phyloP scores from a whole-genome alignment of 306 rosid genomes.

The Sesbania bispinosa region DNA sequence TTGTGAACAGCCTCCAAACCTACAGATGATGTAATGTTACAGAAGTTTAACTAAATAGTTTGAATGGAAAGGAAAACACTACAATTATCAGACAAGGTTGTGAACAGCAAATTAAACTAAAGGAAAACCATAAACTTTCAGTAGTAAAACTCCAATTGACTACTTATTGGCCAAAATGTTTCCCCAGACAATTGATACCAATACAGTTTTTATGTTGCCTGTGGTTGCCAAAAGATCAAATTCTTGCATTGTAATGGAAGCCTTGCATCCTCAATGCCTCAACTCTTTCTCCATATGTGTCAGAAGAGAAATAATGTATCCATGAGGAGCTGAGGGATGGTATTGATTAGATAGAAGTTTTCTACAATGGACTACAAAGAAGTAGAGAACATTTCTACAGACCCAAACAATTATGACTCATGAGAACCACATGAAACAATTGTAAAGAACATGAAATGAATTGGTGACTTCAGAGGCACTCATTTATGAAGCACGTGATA shows the following conservation, averaged over 20 bases:
- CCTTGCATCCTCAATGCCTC: neutral
- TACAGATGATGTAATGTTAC: conserved; percentile 39
- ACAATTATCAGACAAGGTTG: neutral
- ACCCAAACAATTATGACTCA: neutral
- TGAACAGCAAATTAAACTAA: neutral
- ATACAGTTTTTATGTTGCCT: neutral
- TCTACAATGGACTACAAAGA: neutral
- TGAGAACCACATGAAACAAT: neutral
- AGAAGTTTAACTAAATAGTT: neutral
- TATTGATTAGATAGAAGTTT: neutral
- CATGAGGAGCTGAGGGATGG: neutral
- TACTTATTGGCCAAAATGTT: neutral
- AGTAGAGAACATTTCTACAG: neutral
- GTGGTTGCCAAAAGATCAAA: neutral
- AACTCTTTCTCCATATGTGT: neutral
- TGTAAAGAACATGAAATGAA: neutral
- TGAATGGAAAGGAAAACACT: neutral
- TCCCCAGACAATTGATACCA: neutral
- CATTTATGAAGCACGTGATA: neutral
- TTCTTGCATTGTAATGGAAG: neutral
- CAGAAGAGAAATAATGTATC: neutral
- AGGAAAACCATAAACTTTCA: neutral
- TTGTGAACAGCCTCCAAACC: conserved; percentile 91
- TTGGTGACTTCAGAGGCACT: neutral
- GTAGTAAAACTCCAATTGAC: neutral